Base-by-base conservation (phyloP, 495 filamentous ascomycete species). In the Penicillium silybi region DNA sequence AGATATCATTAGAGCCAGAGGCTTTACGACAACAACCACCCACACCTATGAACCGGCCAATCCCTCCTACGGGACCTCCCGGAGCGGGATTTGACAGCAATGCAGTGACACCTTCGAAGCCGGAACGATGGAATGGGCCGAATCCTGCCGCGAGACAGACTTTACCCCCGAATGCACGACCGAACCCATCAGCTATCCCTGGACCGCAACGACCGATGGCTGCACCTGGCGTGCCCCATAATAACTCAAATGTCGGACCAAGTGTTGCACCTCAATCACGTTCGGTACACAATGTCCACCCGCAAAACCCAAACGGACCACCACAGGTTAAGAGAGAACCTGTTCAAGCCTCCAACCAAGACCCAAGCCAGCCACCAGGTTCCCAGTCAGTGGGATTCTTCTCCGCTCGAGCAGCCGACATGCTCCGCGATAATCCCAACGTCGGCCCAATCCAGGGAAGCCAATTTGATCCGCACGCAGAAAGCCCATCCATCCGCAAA, bases 401-500 rank as follows among this genome's bases (percentile, higher is more conserved):
- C 61, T 90, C 89, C 0, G 88, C 87, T 6, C 78, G 86, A 44
- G 88, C 83, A 49, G 85, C 86, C 9, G 74, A 77, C 19, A 62
- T 70, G 23, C 50, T 70, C n/a, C 69, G 71, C 20, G 77, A 77
- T 19, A 72, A 76, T 22, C 67, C 76, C n/a, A 68, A 73, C 37
- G 62, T 59, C 11, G 65, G 65, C 2, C 68, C 75, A 4, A 46
- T 69, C 5, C 74, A 81, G 15, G 78, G 77, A 7, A 79, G 81
- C 4, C 72, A 74, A 43, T 97, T 96, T 68, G 88, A 97, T 62
- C 90, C 90, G 3, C 81, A 85, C 48, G 77, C 83, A 4, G 90
- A 95, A 56, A 91, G 87, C 53, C 89, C 91, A 0, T 90, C 89
- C 0, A 92, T 96, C 52, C 85, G 88, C 26, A 90, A 92, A 61